Percentiles rank a stretch among this genome's conserved stretches.
Evolutionary conservation across 306 rosid genomes (phyloP).

Genomic region (Potentilla sterilis): DNA sequence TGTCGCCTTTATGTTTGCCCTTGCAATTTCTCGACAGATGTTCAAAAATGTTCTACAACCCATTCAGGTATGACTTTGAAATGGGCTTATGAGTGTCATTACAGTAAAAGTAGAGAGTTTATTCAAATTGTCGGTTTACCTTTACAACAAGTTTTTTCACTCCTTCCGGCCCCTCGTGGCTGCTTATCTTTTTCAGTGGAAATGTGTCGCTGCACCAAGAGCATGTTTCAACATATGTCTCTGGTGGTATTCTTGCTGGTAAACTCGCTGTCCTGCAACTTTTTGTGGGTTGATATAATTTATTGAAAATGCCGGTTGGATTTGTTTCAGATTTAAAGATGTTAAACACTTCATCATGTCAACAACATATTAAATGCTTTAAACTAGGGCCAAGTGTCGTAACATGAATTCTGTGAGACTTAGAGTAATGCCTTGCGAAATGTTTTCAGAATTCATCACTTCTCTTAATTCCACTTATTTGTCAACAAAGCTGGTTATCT

Average conservation of each 20-base stretch:
- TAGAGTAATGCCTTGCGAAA: neutral
- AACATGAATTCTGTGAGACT: neutral
- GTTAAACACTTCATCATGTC: slow-evolving; percentile 9
- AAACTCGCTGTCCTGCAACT: slow-evolving; percentile 28
- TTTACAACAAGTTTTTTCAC: neutral
- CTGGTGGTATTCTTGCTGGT: slow-evolving; percentile 99
- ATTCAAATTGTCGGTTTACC: slow-evolving; percentile 14
- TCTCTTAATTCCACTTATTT: slow-evolving; percentile 15
- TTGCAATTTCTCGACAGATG: slow-evolving; percentile 61
- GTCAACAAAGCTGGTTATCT: neutral
- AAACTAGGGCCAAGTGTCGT: neutral
- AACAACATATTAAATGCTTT: slow-evolving; percentile 1
- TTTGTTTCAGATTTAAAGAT: slow-evolving; percentile 1
- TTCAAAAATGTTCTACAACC: slow-evolving; percentile 78
- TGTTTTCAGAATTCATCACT: slow-evolving; percentile 13
- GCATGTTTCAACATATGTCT: slow-evolving; percentile 51
- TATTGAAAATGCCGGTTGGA: neutral
- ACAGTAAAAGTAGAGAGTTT: neutral
- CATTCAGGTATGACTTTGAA: slow-evolving; percentile 67
- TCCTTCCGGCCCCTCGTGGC: slow-evolving; percentile 15
- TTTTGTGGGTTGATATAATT: slow-evolving; percentile 28
- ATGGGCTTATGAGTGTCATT: slow-evolving; percentile 13
- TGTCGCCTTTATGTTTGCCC: slow-evolving; percentile 77
- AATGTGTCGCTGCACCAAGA: slow-evolving; percentile 65
- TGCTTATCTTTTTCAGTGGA: slow-evolving; percentile 64